Evolutionary conservation across 2,329 filamentous ascomycete species (phyloP), one percentile per base, ranked within the genome.

Genomic region (Calonectria montana): DNA sequence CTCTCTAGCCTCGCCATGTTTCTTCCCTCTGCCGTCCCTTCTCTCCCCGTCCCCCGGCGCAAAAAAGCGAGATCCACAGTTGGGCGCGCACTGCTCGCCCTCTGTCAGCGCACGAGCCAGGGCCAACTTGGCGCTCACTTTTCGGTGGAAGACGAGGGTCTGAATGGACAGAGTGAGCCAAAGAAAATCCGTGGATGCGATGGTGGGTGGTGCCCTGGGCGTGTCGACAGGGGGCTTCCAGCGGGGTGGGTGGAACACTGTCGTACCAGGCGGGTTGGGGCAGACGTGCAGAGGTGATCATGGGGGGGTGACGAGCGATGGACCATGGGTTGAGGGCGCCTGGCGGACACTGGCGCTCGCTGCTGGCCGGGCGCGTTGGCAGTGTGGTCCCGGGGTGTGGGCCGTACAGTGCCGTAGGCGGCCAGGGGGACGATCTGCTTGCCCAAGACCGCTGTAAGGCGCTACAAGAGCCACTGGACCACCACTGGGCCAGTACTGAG

Each of bases 161-260:
- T 73, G 75, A 72, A 75, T 71, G 75, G 63, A 62, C 69, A 53
- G 67, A 68, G 41, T 66, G 67, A 73, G 62, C 72, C 73, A 76
- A 76, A 77, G 67, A 79, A 73, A 66, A 61, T 61, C 48, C 67
- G 69, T 27, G 67, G 66, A 70, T 73, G 71, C 59, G 53, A 74
- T 71, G 77, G 75, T 78, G 76, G 72, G 73, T 75, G 75, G 74
- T 75, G 73, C 75, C 72, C 77, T 76, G 75, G 75, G 79, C 75
- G 77, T 77, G 75, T 63, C 63, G 64, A 73, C 77, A 76, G 72
- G 79, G 75, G 74, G 68, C 21, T 23, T 62, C 65, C 48, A 74
- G 74, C 74, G 78, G 80, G 74, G 80, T 80, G 80, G 70, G 70
- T 77, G 74, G 71, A 82, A 76, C 81, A 81, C 76, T 48, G 81